phyloP scores from a whole-genome alignment of 2,329 filamentous ascomycete genomes.

The Stagonosporopsis tanaceti region DNA sequence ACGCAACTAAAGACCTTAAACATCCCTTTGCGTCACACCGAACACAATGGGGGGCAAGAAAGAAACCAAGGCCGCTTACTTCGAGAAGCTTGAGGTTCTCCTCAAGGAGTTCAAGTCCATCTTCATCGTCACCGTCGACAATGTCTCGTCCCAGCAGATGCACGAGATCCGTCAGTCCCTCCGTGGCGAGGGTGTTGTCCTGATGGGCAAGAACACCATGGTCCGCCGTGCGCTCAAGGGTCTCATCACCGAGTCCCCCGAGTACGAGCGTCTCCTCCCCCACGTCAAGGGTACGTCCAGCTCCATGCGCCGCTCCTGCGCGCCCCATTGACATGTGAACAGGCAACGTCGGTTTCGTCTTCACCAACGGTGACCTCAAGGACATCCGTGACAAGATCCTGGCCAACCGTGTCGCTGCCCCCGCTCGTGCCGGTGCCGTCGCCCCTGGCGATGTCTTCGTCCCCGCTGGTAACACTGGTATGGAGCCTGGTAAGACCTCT shows the following conservation, averaged over 20 bases:
- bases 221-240: conserved; percentile 97
- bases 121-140: conserved; percentile 93
- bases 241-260: conserved; percentile 87
- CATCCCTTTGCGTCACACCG: conserved; percentile 87
- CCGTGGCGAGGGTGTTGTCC: conserved; percentile 89
- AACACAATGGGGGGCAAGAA: conserved; percentile 99
- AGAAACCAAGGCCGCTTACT: conserved; percentile 96
- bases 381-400: conserved; percentile 91
- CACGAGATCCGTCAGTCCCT: conserved; percentile 97
- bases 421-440: conserved; percentile 96
- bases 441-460: conserved; percentile 93
- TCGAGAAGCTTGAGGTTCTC: conserved; percentile 98
- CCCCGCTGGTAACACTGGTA: conserved; percentile 98
- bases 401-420: conserved; percentile 95
- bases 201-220: conserved; percentile 99
- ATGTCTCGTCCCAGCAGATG: conserved; percentile 99
- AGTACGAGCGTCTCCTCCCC: conserved; percentile 98
- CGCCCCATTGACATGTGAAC: conserved; percentile 27
- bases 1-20: conserved; percentile 80
- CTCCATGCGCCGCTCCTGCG: conserved; percentile 2
- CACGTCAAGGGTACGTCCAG: conserved; percentile 75
- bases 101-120: conserved; percentile 96
- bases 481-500: conserved; percentile 99
- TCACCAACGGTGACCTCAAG: conserved; percentile 98
- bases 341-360: conserved; percentile 96